Evolutionary conservation across 495 filamentous ascomycete species (phyloP).

Genomic region (Podospora appendiculata): DNA sequence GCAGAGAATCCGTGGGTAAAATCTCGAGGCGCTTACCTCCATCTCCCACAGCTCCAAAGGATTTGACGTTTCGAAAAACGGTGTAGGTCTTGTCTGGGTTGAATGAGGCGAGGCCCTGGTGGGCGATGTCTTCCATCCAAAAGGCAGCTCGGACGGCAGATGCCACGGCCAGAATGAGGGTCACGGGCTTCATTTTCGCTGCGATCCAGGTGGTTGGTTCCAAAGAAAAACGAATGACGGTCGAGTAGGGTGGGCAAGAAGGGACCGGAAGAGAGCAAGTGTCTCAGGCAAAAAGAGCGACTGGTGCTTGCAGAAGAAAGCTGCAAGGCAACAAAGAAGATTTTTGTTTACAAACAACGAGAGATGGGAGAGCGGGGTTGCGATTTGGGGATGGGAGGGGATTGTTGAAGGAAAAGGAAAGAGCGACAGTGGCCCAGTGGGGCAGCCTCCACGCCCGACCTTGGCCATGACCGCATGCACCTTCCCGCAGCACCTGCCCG

Average conservation of each 20-base stretch:
- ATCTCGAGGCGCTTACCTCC: conserved; percentile 29
- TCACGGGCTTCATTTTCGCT: conserved; percentile 7
- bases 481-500: too few species aligned
- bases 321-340: not conserved
- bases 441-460: too few species aligned
- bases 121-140: conserved; percentile 33
- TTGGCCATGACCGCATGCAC: too few species aligned
- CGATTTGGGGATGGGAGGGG: too few species aligned
- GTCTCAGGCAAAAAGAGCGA: not conserved
- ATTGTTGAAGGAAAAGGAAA: too few species aligned
- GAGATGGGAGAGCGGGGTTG: not conserved
- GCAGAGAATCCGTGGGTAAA: not conserved
- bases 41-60: conserved; percentile 70
- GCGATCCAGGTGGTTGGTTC: not conserved
- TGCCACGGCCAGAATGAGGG: conserved; percentile 6
- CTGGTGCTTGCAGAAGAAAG: not conserved
- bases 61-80: conserved; percentile 75
- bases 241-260: not conserved
- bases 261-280: not conserved
- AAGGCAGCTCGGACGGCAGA: conserved; percentile 7
- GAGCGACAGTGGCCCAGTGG: too few species aligned
- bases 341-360: not conserved
- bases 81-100: conserved; percentile 45
- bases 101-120: conserved; percentile 35
- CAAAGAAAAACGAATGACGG: not conserved